These are phyloP conservation scores for Gaeumannomyces sp. DNA, from an alignment of 2,329 filamentous ascomycete species.

Conservation along the genomic window DNA sequence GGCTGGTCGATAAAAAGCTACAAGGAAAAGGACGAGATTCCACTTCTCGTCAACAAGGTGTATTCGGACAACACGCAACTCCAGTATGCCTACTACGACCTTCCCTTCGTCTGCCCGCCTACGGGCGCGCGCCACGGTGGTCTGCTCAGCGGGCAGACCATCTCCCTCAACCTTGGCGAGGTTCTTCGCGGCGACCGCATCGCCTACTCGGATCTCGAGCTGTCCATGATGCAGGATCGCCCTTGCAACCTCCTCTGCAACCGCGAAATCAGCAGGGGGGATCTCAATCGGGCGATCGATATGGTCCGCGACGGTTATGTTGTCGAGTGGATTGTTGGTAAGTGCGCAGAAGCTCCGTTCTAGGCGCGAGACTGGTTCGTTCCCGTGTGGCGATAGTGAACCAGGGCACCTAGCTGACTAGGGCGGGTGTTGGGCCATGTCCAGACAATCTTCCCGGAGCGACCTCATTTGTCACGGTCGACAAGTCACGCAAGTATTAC, in stretches of 20 bases:
- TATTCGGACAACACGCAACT: conserved; percentile 85
- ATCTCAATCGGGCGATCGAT: conserved; percentile 61
- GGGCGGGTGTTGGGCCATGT: neutral
- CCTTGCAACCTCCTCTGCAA: conserved; percentile 69
- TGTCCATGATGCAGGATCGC: conserved; percentile 70
- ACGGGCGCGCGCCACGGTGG: conserved; percentile 62
- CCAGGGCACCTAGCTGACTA: neutral
- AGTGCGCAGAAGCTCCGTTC: neutral
- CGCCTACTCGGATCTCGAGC: conserved; percentile 74
- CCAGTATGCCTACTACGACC: conserved; percentile 86
- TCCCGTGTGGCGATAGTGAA: neutral
- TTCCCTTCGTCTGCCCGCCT: conserved; percentile 80
- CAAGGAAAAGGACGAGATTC: conserved; percentile 67
- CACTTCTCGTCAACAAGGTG: conserved; percentile 85
- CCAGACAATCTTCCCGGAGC: conserved; percentile 78
- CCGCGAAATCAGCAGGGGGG: conserved; percentile 55
- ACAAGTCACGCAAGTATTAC: conserved; percentile 82
- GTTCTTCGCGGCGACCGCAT: conserved; percentile 84
- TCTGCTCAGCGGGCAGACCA: conserved; percentile 67
- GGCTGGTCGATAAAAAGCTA: conserved; percentile 83
- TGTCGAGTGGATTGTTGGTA: conserved; percentile 77
- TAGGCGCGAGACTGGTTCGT: neutral
- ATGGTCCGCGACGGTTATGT: conserved; percentile 75
- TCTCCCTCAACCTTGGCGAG: conserved; percentile 80
- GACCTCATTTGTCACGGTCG: conserved; percentile 80